Evolutionary conservation across 805 yeast genomes (phyloP), one percentile per base, ranked within the genome.

Genomic region (Kurtzmaniella cleridarum): DNA sequence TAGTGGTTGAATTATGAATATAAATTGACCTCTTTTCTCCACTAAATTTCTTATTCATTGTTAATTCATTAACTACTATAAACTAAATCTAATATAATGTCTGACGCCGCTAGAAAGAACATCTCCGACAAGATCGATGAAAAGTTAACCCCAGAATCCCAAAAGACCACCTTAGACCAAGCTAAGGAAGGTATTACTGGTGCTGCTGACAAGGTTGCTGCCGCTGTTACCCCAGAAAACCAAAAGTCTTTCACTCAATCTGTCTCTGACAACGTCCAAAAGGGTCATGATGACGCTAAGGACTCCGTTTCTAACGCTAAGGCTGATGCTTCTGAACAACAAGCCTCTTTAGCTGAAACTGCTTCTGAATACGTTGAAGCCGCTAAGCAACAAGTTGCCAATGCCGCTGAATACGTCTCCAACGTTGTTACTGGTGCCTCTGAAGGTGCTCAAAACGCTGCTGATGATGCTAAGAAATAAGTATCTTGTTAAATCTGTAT

Each of bases 181-280:
- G 81, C 80, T 49, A 82, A 83, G 72, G 95, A 88, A 67, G 42
- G 59, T 24, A 78, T 75, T 46, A 78, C 93, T 42, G 82, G 76
- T 56, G 58, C 72, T n/a, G 73, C 71, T 52, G 95, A 88, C 70
- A 68, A 74, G 55, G 62, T 72, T 40, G 87, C 81, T 42, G 70
- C 74, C 35, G 61, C 71, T 39, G 60, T 71, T 38, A 78, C 78
- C 56, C 88, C 93, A 49, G 80, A 82, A 36, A 62, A 63, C 40
- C 70, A 79, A 52, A 87, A 87, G 73, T 80, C 90, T 33, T 62
- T 75, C 46, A 63, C 75, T 44, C 96, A 89, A 71, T 69, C 79
- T 50, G 66, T 78, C 27, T 71, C 79, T 45, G 96, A 86, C 64
- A 62, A 77, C 40, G 68, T 78, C 45, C 59, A 69, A 52, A 53